Conservation (phyloP, 176 grass and related monocot genomes). For the Tillandsia fasciculata region DNA sequence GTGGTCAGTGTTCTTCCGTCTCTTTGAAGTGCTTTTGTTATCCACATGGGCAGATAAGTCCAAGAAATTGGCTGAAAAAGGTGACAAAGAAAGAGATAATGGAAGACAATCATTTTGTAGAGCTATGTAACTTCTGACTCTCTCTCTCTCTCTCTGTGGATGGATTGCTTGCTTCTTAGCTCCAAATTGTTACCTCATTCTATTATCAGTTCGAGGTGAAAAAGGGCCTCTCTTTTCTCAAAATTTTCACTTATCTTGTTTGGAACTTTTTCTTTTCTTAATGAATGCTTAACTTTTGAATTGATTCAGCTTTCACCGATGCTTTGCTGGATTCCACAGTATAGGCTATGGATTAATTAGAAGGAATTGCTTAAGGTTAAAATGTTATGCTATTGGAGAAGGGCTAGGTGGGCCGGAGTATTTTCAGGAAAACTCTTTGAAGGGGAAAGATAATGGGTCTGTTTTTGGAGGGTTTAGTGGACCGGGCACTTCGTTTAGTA, state of each 20-base stretch:
- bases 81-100: constrained; percentile 22
- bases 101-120: constrained; percentile 27
- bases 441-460: constrained; percentile 50
- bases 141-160: constrained; percentile 18
- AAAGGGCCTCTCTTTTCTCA: neutral
- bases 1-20: constrained; percentile 46
- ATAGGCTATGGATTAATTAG: constrained; percentile 48
- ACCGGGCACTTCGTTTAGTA: constrained; percentile 35
- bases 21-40: constrained; percentile 25
- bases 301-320: constrained; percentile 43
- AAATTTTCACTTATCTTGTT: neutral
- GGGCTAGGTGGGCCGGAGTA: constrained; percentile 13
- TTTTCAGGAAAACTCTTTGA: constrained; percentile 31
- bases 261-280: neutral
- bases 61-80: constrained; percentile 33
- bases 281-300: neutral
- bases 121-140: neutral
- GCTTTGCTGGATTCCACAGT: constrained; percentile 27
- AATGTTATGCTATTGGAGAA: constrained; percentile 43
- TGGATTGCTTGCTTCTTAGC: constrained; percentile 64
- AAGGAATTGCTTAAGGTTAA: constrained; percentile 40
- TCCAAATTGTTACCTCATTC: constrained; percentile 29
- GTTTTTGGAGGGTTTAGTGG: constrained; percentile 27
- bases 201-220: constrained; percentile 37
- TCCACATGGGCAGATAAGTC: constrained; percentile 70